A percentile compares a stretch with the other conserved stretches of the same genome.
Evolutionary conservation across 805 yeast genomes (phyloP).

Genomic region (Aciculoconidium aculeatum): DNA sequence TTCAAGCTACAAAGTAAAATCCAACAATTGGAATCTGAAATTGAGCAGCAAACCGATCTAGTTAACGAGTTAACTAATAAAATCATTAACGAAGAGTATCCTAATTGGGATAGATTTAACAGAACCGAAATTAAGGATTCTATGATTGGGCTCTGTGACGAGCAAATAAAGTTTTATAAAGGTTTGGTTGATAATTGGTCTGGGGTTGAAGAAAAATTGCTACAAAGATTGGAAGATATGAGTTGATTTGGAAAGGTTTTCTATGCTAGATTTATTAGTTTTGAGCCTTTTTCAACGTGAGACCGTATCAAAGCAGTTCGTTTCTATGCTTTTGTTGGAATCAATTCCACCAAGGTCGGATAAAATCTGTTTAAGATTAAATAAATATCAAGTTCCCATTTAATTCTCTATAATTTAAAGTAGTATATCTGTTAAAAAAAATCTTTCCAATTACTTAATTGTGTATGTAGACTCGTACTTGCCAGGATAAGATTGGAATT

Average conservation of each 20-base stretch:
- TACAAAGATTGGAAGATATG: constrained; percentile 9
- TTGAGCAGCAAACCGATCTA: constrained; percentile 35
- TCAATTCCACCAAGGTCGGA: too few relatives aligned
- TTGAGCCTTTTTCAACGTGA: too few relatives aligned
- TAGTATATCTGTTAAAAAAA: too few relatives aligned
- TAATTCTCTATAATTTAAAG: too few relatives aligned
- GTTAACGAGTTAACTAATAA: constrained; percentile 42
- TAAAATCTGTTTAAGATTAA: too few relatives aligned
- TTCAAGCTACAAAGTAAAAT: constrained; percentile 38
- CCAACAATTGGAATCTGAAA: constrained; percentile 40
- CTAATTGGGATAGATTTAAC: constrained; percentile 74
- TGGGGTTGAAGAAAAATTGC: constrained; percentile 36
- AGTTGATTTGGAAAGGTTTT: neutral
- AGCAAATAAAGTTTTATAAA: constrained; percentile 68
- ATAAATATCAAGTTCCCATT: too few relatives aligned
- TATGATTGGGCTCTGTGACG: constrained; percentile 66
- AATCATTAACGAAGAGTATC: constrained; percentile 46
- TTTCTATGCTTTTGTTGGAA: too few relatives aligned
- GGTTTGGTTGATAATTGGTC: constrained; percentile 69
- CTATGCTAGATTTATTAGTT: too few relatives aligned
- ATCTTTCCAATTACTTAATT: too few relatives aligned
- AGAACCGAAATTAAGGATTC: constrained; percentile 70
- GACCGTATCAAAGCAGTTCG: too few relatives aligned
- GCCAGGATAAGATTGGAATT: too few relatives aligned
- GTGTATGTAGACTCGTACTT: too few relatives aligned